Evolutionary conservation across 495 filamentous ascomycete species (phyloP).

Genomic region (Penicillium antarcticum): DNA sequence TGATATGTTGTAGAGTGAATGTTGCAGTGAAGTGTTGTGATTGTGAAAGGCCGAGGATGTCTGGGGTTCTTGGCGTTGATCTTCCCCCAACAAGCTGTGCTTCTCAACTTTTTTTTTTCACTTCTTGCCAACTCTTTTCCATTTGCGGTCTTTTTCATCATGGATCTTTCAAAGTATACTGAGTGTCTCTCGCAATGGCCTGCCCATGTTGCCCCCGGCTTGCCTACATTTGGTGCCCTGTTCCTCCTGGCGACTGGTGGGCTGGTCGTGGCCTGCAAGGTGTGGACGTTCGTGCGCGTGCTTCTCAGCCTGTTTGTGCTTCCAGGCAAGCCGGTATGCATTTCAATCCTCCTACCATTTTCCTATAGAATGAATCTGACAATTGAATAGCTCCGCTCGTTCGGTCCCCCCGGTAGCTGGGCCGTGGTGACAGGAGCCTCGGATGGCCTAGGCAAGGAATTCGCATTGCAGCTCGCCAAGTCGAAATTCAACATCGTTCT

Average conservation of each 20-base stretch:
- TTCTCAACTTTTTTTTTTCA: slow-evolving; percentile 18
- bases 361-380: slow-evolving; percentile 1
- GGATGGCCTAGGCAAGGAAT: slow-evolving; percentile 97
- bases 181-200: slow-evolving; percentile 36
- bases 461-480: slow-evolving; percentile 80
- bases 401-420: slow-evolving; percentile 91
- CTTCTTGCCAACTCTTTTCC: slow-evolving; percentile 5
- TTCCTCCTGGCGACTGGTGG: slow-evolving; percentile 52
- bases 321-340: slow-evolving; percentile 57
- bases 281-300: slow-evolving; percentile 60
- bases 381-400: slow-evolving; percentile 69
- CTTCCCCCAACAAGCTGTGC: slow-evolving; percentile 22
- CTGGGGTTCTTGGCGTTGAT: slow-evolving; percentile 28
- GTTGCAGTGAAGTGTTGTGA: neutral
- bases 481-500: slow-evolving; percentile 92
- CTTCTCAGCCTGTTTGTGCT: slow-evolving; percentile 76
- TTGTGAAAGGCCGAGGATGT: slow-evolving; percentile 20
- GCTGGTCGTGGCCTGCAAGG: slow-evolving; percentile 53
- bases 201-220: slow-evolving; percentile 32
- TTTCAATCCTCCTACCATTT: neutral
- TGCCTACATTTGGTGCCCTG: slow-evolving; percentile 35
- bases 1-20: neutral
- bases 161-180: slow-evolving; percentile 37
- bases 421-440: slow-evolving; percentile 93
- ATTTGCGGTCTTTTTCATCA: slow-evolving; percentile 12